A percentile compares a stretch with the other conserved stretches of the same genome.
These are phyloP conservation scores for Mallotus nudiflorus DNA, from an alignment of 345 rosid genomes.

Conservation along the genomic window DNA sequence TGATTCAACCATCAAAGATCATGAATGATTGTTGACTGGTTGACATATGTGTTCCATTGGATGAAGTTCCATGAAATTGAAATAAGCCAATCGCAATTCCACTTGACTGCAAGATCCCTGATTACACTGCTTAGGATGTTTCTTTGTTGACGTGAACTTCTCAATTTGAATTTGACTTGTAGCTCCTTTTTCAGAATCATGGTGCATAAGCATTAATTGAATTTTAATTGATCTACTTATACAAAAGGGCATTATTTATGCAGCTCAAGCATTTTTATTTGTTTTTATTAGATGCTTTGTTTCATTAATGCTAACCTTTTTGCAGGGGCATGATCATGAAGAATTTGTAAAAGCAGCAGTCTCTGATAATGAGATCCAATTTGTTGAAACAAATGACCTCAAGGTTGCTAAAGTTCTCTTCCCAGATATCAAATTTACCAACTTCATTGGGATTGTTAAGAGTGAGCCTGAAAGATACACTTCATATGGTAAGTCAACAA, in stretches of 20 bases:
- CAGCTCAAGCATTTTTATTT: neutral
- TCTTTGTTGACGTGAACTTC: neutral
- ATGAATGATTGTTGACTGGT: neutral
- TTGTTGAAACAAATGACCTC: slow-evolving; percentile 50
- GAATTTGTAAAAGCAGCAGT: slow-evolving; percentile 74
- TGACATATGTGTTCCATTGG: neutral
- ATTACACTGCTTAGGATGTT: slow-evolving; percentile 2
- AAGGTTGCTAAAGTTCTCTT: slow-evolving; percentile 56
- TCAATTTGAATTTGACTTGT: neutral
- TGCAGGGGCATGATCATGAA: slow-evolving; percentile 58
- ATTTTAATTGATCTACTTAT: neutral
- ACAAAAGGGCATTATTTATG: neutral
- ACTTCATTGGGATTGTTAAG: slow-evolving; percentile 75
- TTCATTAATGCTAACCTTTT: slow-evolving; percentile 7
- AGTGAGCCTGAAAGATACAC: slow-evolving; percentile 75
- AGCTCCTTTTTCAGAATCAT: neutral
- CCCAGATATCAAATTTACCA: slow-evolving; percentile 43
- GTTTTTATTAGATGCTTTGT: neutral
- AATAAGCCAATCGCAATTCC: neutral
- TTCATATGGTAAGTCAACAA: slow-evolving; percentile 55
- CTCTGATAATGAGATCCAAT: slow-evolving; percentile 68
- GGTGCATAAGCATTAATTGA: neutral
- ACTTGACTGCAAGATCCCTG: neutral
- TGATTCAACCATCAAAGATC: neutral
- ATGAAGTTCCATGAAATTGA: too few relatives aligned